Base-by-base conservation (phyloP, 345 rosid genomes). In the Aegle marmelos region DNA sequence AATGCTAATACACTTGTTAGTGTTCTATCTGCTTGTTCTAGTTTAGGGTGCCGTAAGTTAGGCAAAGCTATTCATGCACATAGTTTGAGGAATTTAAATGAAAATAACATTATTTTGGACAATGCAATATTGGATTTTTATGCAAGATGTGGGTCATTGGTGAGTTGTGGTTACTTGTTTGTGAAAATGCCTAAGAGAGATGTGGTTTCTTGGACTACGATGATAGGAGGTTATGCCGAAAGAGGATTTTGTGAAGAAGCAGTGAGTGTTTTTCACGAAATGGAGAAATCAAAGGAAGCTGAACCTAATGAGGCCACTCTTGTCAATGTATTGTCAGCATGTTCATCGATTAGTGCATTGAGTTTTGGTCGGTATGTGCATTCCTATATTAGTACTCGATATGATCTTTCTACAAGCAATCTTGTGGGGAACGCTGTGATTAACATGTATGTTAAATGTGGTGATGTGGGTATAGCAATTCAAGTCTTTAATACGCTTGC, bases 381-480 rank as follows among this genome's bases (percentile, higher is more conserved):
- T 61, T 7, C 41, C 11, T 77, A 77, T n/a, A 31, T 80, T 25
- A 74, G 27, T 10, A 68, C 58, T 25, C 57, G 69, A 25, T 31
- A 2, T 7, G 69, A 74, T 33, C 58, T 76, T 62, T 57, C 31
- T 7, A n/a, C 28, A n/a, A 74, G 60, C 53, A 65, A 66, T 45
- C 74, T 67, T 54, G 81, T 80, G 14, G 78, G 69, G 9, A 83
- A 83, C 62, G 83, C 86, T 16, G 21, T 80, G 72, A 73, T 77
- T 50, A 83, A 83, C 69, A 80, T 80, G 83, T 80, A 72, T 77
- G 81, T 62, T n/a, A 83, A 83, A 64, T 83, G 83, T 16, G 76
- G 86, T 4, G 80, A 83, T 25, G 68, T 83, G 76, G 76, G 22
- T 31, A 56, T 31, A 65, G 84, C 84, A 5, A 36, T 81, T 66